Percentiles rank a stretch among this genome's conserved stretches.
These are phyloP conservation scores for Cladophialophora yegresii DNA, from an alignment of 2,329 filamentous ascomycete genomes.

Conservation along the genomic window DNA sequence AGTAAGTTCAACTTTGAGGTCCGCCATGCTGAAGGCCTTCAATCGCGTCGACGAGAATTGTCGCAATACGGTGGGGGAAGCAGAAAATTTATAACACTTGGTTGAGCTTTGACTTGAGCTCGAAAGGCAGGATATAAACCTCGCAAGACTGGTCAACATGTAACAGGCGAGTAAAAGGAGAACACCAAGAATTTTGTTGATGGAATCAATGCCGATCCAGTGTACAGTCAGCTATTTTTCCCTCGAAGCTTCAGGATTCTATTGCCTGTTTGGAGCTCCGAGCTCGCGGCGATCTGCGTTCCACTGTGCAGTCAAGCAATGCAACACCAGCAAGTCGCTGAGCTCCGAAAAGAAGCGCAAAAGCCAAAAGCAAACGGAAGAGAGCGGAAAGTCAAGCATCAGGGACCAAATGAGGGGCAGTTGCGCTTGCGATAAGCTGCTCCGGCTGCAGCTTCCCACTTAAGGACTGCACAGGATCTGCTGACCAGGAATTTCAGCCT, in stretches of 20 bases:
- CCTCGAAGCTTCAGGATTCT: slow-evolving; percentile 9
- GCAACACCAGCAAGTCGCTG: slow-evolving; percentile 12
- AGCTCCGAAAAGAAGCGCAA: slow-evolving; percentile 12
- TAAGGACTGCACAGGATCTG: not conserved
- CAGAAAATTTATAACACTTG: slow-evolving; percentile 1
- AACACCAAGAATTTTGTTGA: slow-evolving; percentile 7
- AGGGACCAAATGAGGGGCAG: slow-evolving; percentile 16
- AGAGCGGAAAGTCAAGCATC: not conserved
- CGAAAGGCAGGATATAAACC: slow-evolving; percentile 6
- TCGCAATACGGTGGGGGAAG: not conserved
- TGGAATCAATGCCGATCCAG: not conserved
- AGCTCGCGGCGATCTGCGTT: slow-evolving; percentile 21
- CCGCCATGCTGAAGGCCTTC: slow-evolving; percentile 40
- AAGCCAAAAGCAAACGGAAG: not conserved
- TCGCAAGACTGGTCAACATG: slow-evolving; percentile 18
- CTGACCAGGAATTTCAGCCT: slow-evolving; percentile 20
- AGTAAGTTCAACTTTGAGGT: slow-evolving; percentile 59
- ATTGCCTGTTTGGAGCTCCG: slow-evolving; percentile 23
- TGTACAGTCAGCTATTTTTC: not conserved
- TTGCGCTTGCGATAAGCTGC: slow-evolving; percentile 9
- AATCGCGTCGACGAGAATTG: slow-evolving; percentile 3
- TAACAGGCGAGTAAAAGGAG: slow-evolving; percentile 10
- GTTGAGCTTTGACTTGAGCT: not conserved
- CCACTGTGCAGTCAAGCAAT: not conserved
- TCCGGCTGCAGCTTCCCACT: slow-evolving; percentile 6